Conservation (phyloP, 2,329 filamentous ascomycete genomes). For the Orbilia quercus region DNA sequence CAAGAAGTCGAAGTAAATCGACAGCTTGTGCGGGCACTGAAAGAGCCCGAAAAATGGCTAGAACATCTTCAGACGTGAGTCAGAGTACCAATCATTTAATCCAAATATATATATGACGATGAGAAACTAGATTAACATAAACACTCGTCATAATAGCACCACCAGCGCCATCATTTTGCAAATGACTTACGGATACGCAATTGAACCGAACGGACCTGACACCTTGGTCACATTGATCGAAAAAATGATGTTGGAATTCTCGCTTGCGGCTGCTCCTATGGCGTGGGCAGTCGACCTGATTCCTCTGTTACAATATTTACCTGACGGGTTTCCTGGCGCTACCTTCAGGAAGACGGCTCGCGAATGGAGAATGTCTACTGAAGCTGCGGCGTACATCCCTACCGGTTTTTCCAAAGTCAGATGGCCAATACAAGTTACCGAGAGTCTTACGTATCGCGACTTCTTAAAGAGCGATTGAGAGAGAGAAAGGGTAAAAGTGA, state of each 20-base stretch:
- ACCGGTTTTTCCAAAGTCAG: conserved; percentile 39
- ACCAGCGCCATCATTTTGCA: conserved; percentile 42
- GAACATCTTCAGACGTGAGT: conserved; percentile 58
- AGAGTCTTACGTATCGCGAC: conserved; percentile 48
- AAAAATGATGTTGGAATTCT: conserved; percentile 54
- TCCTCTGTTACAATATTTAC: conserved; percentile 38
- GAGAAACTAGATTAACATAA: neutral
- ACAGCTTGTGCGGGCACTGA: conserved; percentile 53
- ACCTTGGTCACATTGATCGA: conserved; percentile 36
- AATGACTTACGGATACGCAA: conserved; percentile 48
- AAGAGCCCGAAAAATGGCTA: conserved; percentile 56
- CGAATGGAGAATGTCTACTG: conserved; percentile 39
- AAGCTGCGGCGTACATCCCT: conserved; percentile 31
- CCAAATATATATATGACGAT: neutral
- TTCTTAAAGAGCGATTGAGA: conserved; percentile 36
- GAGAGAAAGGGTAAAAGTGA: neutral
- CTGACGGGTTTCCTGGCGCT: conserved; percentile 48
- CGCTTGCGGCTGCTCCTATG: conserved; percentile 41
- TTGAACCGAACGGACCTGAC: conserved; percentile 44
- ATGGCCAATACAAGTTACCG: conserved; percentile 14
- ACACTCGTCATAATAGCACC: conserved; percentile 19
- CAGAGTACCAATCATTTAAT: neutral
- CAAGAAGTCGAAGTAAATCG: conserved; percentile 57
- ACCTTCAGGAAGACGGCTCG: conserved; percentile 47
- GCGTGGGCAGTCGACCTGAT: conserved; percentile 46